These are phyloP conservation scores for Magnusiomyces tetraspermus DNA, from an alignment of 1,139 yeast species.

Conservation along the genomic window DNA sequence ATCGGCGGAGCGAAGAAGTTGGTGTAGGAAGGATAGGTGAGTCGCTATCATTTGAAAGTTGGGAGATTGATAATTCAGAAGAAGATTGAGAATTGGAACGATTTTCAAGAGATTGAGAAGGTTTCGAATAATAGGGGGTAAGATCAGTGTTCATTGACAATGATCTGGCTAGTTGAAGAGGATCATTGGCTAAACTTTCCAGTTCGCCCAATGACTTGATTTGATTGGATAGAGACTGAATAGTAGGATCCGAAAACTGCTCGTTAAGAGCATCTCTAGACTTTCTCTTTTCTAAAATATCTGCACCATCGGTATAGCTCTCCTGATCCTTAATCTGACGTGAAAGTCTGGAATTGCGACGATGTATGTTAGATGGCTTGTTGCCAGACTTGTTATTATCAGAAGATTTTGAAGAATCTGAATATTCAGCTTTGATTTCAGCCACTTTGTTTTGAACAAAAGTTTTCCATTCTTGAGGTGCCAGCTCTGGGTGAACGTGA, in stretches of 20 bases:
- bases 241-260: slow-evolving; percentile 22
- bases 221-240: slow-evolving; percentile 24
- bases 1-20: slow-evolving; percentile 25
- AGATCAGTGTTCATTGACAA: slow-evolving; percentile 15
- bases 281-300: slow-evolving; percentile 28
- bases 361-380: slow-evolving; percentile 14
- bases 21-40: slow-evolving; percentile 26
- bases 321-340: slow-evolving; percentile 31
- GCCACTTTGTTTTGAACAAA: slow-evolving; percentile 75
- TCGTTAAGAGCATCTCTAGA: slow-evolving; percentile 18
- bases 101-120: slow-evolving; percentile 10
- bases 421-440: slow-evolving; percentile 49
- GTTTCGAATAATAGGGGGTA: slow-evolving; percentile 1
- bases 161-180: slow-evolving; percentile 27
- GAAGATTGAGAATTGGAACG: slow-evolving; percentile 2
- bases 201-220: slow-evolving; percentile 28
- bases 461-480: slow-evolving; percentile 80
- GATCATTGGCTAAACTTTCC: slow-evolving; percentile 30
- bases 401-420: slow-evolving; percentile 6
- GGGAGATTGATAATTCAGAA: neutral
- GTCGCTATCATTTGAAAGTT: slow-evolving; percentile 22
- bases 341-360: slow-evolving; percentile 33
- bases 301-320: slow-evolving; percentile 35
- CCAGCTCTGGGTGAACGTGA: slow-evolving; percentile 80
- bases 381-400: slow-evolving; percentile 3